Evolutionary conservation across 345 rosid species (phyloP).

Genomic region (Dipteronia sinensis): DNA sequence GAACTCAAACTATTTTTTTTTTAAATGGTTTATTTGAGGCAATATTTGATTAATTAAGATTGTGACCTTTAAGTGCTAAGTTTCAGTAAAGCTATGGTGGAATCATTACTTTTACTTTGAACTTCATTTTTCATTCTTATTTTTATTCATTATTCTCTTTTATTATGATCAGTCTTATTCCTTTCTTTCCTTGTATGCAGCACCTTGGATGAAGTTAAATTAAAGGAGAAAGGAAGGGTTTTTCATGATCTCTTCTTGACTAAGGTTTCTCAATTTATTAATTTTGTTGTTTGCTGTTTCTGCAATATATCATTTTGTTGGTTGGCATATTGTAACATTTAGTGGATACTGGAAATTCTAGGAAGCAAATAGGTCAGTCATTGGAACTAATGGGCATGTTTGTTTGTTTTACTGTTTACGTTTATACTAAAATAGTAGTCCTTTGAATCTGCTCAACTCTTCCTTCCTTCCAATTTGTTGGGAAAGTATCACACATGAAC

Average conservation of each 20-base stretch:
- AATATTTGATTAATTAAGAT: slow-evolving; percentile 8
- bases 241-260: slow-evolving; percentile 90
- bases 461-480: neutral
- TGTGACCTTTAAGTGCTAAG: slow-evolving; percentile 1
- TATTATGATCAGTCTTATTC: slow-evolving; percentile 11
- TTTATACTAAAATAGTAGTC: neutral
- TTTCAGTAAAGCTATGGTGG: neutral
- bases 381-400: neutral
- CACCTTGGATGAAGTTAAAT: slow-evolving; percentile 81
- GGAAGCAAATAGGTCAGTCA: neutral
- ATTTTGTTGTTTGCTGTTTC: neutral
- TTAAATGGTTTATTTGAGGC: neutral
- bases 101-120: neutral
- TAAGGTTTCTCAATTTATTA: slow-evolving; percentile 50
- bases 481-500: neutral
- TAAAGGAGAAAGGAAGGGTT: slow-evolving; percentile 86
- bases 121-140: neutral
- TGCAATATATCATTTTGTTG: neutral
- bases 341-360: too few relatives aligned
- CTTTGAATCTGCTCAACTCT: slow-evolving; percentile 2
- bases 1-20: neutral
- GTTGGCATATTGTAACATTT: neutral
- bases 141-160: slow-evolving; percentile 10
- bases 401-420: neutral
- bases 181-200: slow-evolving; percentile 45